Percentiles rank a stretch among this genome's conserved stretches.
Evolutionary conservation across 2,329 filamentous ascomycete species (phyloP).

Genomic region (Sphaerulina vaccinii): DNA sequence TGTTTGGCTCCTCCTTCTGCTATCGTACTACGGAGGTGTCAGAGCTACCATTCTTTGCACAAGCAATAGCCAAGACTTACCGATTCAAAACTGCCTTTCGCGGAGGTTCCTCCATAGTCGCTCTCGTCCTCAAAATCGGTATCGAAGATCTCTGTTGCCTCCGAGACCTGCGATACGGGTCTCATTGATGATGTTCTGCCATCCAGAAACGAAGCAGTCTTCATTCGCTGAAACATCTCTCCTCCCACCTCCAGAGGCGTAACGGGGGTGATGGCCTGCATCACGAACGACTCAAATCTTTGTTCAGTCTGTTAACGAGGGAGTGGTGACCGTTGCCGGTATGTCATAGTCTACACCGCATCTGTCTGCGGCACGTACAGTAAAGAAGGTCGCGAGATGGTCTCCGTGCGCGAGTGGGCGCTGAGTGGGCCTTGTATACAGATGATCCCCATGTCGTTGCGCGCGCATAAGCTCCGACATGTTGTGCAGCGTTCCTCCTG

Average conservation of each 20-base stretch:
- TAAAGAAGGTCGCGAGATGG: conserved; percentile 39
- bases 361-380: conserved; percentile 28
- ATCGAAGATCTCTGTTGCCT: conserved; percentile 75
- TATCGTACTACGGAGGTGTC: conserved; percentile 32
- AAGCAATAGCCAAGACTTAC: conserved; percentile 50
- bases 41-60: conserved; percentile 6
- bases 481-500: conserved; percentile 30
- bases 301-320: conserved; percentile 10
- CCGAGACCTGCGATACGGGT: conserved; percentile 52
- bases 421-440: conserved; percentile 46
- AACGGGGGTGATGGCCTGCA: conserved; percentile 49
- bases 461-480: conserved; percentile 37
- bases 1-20: conserved; percentile 74
- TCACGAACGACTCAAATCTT: conserved; percentile 18
- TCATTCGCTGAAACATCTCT: conserved; percentile 52
- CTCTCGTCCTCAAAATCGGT: conserved; percentile 70
- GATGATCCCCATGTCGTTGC: conserved; percentile 31
- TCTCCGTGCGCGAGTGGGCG: conserved; percentile 44
- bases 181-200: conserved; percentile 34
- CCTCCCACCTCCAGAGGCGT: conserved; percentile 45
- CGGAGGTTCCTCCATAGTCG: conserved; percentile 54
- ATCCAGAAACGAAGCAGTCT: conserved; percentile 60
- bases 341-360: conserved; percentile 26
- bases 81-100: conserved; percentile 67
- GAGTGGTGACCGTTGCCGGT: conserved; percentile 22